Conservation (phyloP, 2,329 filamentous ascomycete species). For the Claviceps africana region DNA sequence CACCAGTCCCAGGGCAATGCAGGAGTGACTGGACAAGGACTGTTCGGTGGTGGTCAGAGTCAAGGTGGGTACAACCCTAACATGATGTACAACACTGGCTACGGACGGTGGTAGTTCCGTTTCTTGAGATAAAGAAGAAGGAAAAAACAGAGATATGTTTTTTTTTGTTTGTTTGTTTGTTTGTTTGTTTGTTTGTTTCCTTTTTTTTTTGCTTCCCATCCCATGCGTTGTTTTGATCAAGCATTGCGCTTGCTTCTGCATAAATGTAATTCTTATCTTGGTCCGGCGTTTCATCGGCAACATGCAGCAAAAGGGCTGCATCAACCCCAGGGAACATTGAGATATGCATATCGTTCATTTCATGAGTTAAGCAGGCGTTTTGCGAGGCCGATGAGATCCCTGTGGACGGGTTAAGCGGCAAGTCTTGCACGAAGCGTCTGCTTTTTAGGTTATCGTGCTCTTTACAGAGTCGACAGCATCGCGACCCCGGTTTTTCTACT, state of each 20-base stretch:
- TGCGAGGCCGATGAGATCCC: conserved; percentile 13
- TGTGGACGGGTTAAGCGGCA: conserved; percentile 13
- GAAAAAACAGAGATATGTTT: conserved; percentile 5
- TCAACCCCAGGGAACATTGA: conserved; percentile 15
- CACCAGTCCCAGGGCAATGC: conserved; percentile 70
- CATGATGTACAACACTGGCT: conserved; percentile 69
- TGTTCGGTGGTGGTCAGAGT: conserved; percentile 73
- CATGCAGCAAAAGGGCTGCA: conserved; percentile 10
- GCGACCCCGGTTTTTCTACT: conserved; percentile 4
- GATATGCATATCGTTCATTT: conserved; percentile 12
- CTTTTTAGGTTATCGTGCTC: conserved; percentile 11
- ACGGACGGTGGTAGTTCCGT: conserved; percentile 49
- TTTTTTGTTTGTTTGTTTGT: conserved; percentile 10
- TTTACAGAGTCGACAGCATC: conserved; percentile 6
- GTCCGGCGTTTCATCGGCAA: conserved; percentile 17
- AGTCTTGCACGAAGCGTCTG: conserved; percentile 18
- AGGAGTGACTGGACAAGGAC: conserved; percentile 61
- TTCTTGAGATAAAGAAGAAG: not conserved
- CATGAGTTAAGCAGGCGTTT: conserved; percentile 19
- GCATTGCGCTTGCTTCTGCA: conserved; percentile 9
- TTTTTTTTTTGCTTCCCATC: conserved; percentile 7
- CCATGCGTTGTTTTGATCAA: conserved; percentile 8
- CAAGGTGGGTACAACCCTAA: conserved; percentile 91
- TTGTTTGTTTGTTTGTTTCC: conserved; percentile 5
- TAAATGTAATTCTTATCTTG: conserved; percentile 7